Percentiles rank a stretch among this genome's conserved stretches.
phyloP scores from a whole-genome alignment of 768 basidiomycete genomes.

The Pisolithus sp. region DNA sequence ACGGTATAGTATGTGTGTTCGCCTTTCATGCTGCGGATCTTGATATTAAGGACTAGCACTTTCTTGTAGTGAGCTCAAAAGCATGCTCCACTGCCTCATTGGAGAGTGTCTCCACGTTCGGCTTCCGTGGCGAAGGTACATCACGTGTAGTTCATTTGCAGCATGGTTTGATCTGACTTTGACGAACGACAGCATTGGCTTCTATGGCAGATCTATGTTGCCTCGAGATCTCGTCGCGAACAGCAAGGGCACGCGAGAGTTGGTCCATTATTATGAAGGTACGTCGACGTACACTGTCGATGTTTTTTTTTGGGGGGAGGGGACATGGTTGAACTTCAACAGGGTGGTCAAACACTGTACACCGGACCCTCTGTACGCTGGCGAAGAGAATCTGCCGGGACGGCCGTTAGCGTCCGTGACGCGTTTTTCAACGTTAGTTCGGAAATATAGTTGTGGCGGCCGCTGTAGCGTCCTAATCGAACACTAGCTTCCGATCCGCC shows the following conservation, averaged over 20 bases:
- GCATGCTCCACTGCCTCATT: constrained; percentile 46
- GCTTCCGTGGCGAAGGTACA: constrained; percentile 90
- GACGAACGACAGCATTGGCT: constrained; percentile 57
- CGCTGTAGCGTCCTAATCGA: constrained; percentile 2
- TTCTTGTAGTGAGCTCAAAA: constrained; percentile 63
- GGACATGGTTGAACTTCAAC: constrained; percentile 1
- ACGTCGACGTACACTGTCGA: constrained; percentile 1
- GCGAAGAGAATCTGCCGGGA: constrained; percentile 68
- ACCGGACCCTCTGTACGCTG: constrained; percentile 69
- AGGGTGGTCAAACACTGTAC: constrained; percentile 68
- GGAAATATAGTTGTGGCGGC: neutral
- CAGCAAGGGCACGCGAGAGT: constrained; percentile 50
- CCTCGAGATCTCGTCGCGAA: constrained; percentile 80
- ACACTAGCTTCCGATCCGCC: constrained; percentile 71
- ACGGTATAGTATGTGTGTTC: constrained; percentile 58
- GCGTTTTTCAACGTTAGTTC: constrained; percentile 78
- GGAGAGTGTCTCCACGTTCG: constrained; percentile 60
- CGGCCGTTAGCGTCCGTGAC: constrained; percentile 78
- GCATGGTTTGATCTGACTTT: neutral
- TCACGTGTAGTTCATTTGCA: neutral
- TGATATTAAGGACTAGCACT: neutral
- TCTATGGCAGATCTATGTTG: constrained; percentile 76
- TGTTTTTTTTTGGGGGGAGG: neutral
- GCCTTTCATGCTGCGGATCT: neutral
- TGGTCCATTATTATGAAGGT: constrained; percentile 82